Conservation (phyloP, 495 filamentous ascomycete genomes). For the Penicillium ochrochloron region DNA sequence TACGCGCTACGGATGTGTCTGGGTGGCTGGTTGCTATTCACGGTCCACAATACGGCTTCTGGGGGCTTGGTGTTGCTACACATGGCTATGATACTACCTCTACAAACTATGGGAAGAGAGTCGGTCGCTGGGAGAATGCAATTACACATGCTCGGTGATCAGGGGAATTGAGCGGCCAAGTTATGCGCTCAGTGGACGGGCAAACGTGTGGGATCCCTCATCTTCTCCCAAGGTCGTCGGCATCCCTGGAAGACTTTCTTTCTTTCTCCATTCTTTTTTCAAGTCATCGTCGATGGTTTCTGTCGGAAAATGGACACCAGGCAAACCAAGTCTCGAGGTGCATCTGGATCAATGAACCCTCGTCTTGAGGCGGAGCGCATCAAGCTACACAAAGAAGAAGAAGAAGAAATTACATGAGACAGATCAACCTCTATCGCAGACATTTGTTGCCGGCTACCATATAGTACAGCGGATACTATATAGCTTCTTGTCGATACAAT, state of each 20-base stretch:
- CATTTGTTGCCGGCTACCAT: conserved; percentile 45
- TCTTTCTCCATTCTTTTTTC: not conserved
- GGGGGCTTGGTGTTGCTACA: not conserved
- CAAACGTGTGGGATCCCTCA: not conserved
- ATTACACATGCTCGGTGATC: not conserved
- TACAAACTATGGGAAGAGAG: not conserved
- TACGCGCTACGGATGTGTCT: conserved; percentile 11
- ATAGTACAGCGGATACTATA: conserved; percentile 64
- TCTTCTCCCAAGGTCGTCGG: not conserved
- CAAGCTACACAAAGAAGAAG: conserved; percentile 7
- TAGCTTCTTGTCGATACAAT: conserved; percentile 71
- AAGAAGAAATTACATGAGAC: conserved; percentile 12
- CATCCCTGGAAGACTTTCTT: not conserved
- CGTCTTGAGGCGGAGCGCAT: not conserved
- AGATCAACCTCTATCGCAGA: conserved; percentile 32
- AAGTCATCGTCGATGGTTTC: not conserved
- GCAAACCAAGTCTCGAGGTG: not conserved
- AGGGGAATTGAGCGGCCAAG: conserved; percentile 1
- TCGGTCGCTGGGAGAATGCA: conserved; percentile 2
- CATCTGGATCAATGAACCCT: not conserved
- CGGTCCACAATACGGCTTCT: conserved; percentile 17
- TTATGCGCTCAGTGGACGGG: not conserved
- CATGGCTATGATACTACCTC: conserved; percentile 1
- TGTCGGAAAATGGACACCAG: conserved; percentile 3
- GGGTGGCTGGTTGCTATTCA: conserved; percentile 27